Conservation (phyloP, 2,329 filamentous ascomycete species). For the Aspergillus pseudoviridinutans region DNA sequence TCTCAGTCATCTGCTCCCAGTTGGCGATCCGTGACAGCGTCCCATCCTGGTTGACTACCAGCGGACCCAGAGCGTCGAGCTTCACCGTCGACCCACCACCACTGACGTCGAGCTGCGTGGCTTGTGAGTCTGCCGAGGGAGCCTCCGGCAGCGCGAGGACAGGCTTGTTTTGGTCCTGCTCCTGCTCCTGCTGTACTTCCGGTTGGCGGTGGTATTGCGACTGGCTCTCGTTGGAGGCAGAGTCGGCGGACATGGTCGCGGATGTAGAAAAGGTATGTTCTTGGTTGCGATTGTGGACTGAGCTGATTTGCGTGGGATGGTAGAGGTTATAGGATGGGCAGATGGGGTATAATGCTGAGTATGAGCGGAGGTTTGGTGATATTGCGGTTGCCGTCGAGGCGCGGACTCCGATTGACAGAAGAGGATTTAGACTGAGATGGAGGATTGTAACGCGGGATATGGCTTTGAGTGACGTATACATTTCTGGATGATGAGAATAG, state of each 20-base stretch:
- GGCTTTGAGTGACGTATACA: slow-evolving; percentile 26
- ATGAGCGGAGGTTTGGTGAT: slow-evolving; percentile 8
- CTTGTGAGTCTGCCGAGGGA: slow-evolving; percentile 74
- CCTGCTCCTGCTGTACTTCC: slow-evolving; percentile 5
- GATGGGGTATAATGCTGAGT: slow-evolving; percentile 20
- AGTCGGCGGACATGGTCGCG: not conserved
- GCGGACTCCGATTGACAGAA: slow-evolving; percentile 15
- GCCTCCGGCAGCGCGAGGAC: slow-evolving; percentile 71
- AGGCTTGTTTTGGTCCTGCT: slow-evolving; percentile 13
- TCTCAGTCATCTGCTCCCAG: slow-evolving; percentile 67
- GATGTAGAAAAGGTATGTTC: slow-evolving; percentile 10
- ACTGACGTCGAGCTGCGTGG: slow-evolving; percentile 77
- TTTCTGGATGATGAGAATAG: slow-evolving; percentile 5
- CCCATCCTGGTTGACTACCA: slow-evolving; percentile 71
- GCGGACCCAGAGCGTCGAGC: slow-evolving; percentile 66
- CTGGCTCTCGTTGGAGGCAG: slow-evolving; percentile 1
- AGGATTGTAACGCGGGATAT: slow-evolving; percentile 26
- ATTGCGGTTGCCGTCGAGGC: slow-evolving; percentile 15
- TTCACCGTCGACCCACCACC: slow-evolving; percentile 44
- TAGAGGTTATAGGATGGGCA: slow-evolving; percentile 1
- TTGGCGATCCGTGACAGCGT: slow-evolving; percentile 68
- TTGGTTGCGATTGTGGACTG: not conserved
- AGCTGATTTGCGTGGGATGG: not conserved
- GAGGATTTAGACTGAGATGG: slow-evolving; percentile 17
- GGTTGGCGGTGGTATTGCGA: slow-evolving; percentile 9